Evolutionary conservation across 768 basidiomycete species (phyloP).

Genomic region (Hebeloma cylindrosporum): DNA sequence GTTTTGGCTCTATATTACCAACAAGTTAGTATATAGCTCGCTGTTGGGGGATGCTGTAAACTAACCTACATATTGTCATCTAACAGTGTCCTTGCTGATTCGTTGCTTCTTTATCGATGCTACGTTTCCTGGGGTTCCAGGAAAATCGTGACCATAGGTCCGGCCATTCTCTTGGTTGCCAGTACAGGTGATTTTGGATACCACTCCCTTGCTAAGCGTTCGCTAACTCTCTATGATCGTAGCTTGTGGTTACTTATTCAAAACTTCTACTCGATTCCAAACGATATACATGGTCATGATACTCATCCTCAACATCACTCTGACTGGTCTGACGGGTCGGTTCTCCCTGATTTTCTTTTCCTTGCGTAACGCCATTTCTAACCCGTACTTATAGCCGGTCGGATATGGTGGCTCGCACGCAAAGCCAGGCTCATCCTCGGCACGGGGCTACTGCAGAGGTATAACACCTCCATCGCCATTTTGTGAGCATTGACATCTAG

Average conservation of each 20-base stretch:
- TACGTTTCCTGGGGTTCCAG: conserved; percentile 38
- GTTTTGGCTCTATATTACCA: conserved; percentile 37
- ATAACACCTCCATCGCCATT: conserved; percentile 34
- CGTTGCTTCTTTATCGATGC: conserved; percentile 37
- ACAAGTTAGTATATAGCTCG: conserved; percentile 30
- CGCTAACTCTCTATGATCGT: background rate
- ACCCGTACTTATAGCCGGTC: conserved; percentile 27
- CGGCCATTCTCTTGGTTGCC: conserved; percentile 29
- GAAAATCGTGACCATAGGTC: conserved; percentile 27
- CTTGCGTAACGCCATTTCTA: background rate
- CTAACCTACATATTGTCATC: background rate
- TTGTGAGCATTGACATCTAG: conserved; percentile 26
- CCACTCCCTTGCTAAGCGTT: background rate
- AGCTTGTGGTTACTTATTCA: conserved; percentile 25
- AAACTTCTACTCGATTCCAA: conserved; percentile 16
- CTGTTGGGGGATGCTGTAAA: background rate
- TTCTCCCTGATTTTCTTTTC: background rate
- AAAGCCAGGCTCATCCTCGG: conserved; percentile 27
- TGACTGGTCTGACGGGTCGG: conserved; percentile 36
- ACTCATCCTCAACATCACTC: conserved; percentile 32
- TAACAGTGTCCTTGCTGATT: conserved; percentile 33
- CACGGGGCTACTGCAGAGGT: conserved; percentile 28
- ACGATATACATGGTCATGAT: conserved; percentile 33
- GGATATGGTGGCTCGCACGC: conserved; percentile 34
- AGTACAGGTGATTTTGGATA: conserved; percentile 29